Conservation (phyloP, 148 eudicot genomes). For the Rhododendron ferrugineum region DNA sequence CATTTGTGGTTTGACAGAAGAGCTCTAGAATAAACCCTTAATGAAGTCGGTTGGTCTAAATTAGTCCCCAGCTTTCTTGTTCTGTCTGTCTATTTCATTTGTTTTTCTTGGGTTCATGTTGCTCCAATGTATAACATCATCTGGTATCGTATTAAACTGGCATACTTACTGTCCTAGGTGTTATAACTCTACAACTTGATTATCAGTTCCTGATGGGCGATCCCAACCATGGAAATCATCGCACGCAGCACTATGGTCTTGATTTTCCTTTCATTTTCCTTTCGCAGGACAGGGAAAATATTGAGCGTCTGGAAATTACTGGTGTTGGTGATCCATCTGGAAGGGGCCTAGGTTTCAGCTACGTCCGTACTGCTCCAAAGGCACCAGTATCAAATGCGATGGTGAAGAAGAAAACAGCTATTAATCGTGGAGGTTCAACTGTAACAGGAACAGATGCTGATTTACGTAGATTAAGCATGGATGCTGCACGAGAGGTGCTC, state of each 20-base stretch:
- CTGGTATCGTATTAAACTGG: neutral
- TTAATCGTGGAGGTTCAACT: constrained; percentile 60
- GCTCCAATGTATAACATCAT: neutral
- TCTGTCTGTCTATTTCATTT: neutral
- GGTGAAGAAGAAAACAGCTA: constrained; percentile 73
- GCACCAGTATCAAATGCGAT: constrained; percentile 67
- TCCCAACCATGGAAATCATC: neutral
- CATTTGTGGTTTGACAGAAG: neutral
- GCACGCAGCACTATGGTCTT: neutral
- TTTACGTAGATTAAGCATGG: constrained; percentile 98
- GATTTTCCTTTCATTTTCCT: neutral
- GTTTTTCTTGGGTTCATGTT: neutral
- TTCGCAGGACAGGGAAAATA: constrained; percentile 76
- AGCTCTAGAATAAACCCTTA: neutral
- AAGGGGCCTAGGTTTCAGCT: constrained; percentile 95
- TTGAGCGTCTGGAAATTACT: constrained; percentile 91
- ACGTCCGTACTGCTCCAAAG: constrained; percentile 81
- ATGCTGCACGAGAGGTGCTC: constrained; percentile 94
- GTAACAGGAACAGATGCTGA: constrained; percentile 99
- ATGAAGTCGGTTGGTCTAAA: neutral
- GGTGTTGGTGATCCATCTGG: constrained; percentile 99
- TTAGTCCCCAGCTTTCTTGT: neutral
- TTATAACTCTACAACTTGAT: neutral
- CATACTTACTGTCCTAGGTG: neutral
- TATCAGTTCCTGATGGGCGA: neutral